Conservation (phyloP, 2,329 filamentous ascomycete genomes). For the Alternaria brassicicola region DNA sequence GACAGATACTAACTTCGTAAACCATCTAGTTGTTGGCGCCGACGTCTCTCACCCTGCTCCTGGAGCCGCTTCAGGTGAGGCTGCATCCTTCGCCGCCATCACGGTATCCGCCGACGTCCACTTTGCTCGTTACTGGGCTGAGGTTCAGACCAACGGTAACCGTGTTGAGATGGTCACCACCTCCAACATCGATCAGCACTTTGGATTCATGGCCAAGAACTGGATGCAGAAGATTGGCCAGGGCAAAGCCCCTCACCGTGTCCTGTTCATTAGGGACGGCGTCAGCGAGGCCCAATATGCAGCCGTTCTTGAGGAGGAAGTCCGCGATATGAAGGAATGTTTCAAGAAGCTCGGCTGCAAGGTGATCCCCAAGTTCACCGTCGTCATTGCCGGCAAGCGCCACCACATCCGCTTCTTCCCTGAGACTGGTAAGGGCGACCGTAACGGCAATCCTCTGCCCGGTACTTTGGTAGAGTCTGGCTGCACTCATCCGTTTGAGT, state of each 20-base stretch:
- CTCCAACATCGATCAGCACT: conserved; percentile 68
- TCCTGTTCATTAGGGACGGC: conserved; percentile 94
- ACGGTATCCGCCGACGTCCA: conserved; percentile 79
- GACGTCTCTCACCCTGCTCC: conserved; percentile 87
- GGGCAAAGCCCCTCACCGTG: conserved; percentile 67
- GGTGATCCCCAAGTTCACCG: conserved; percentile 71
- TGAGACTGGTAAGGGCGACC: conserved; percentile 65
- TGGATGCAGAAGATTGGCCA: conserved; percentile 67
- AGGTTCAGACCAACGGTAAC: conserved; percentile 81
- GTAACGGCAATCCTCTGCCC: conserved; percentile 80
- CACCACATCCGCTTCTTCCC: conserved; percentile 93
- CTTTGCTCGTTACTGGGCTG: conserved; percentile 74
- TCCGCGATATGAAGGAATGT: conserved; percentile 69
- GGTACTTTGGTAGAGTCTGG: conserved; percentile 88
- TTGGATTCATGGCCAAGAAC: conserved; percentile 66
- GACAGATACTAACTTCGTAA: background rate
- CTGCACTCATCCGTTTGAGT: conserved; percentile 88
- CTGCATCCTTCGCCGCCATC: conserved; percentile 82
- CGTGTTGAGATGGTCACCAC: conserved; percentile 78
- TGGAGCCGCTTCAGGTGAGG: conserved; percentile 52
- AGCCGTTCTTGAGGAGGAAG: conserved; percentile 79
- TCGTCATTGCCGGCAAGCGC: conserved; percentile 88
- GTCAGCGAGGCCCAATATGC: conserved; percentile 70
- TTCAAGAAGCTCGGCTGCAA: conserved; percentile 55
- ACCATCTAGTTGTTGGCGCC: conserved; percentile 71